A percentile compares a stretch with the other conserved stretches of the same genome.
Evolutionary conservation across 441 rosid genomes (phyloP).

Genomic region (Kokia cookei): DNA sequence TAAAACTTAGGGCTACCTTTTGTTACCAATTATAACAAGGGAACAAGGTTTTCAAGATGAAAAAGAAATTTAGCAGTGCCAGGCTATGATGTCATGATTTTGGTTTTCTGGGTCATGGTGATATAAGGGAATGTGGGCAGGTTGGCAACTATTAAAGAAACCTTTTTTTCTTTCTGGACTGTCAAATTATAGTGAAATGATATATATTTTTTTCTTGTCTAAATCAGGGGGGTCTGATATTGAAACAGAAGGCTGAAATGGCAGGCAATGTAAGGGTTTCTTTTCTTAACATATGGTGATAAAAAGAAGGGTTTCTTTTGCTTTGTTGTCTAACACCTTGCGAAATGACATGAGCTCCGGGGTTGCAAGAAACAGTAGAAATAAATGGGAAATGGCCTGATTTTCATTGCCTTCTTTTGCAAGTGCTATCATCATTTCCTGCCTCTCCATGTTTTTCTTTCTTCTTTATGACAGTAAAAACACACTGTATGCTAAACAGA

Average conservation of each 20-base stretch:
- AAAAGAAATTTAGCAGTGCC: not conserved
- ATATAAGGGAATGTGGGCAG: not conserved
- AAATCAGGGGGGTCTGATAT: constrained; percentile 14
- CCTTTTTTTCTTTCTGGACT: not conserved
- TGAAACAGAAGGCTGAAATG: not conserved
- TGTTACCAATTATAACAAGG: not conserved
- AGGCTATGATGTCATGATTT: not conserved
- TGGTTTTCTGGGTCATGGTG: not conserved
- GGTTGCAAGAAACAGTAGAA: not conserved
- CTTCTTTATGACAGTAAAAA: not conserved
- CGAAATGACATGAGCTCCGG: constrained; percentile 2
- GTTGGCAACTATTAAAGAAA: not conserved
- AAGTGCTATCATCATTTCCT: constrained; percentile 6
- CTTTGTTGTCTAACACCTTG: not conserved
- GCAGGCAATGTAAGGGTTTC: constrained; percentile 3
- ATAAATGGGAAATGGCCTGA: not conserved
- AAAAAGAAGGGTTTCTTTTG: not conserved
- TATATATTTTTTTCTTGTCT: not conserved
- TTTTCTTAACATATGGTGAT: not conserved
- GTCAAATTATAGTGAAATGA: not conserved
- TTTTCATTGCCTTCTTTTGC: not conserved
- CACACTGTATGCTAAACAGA: not conserved
- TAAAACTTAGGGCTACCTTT: not conserved
- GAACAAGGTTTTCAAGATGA: not conserved
- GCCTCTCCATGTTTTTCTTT: not conserved